These are phyloP conservation scores for Sordariomycetes sp. DNA, from an alignment of 2,329 filamentous ascomycete genomes.

Conservation along the genomic window DNA sequence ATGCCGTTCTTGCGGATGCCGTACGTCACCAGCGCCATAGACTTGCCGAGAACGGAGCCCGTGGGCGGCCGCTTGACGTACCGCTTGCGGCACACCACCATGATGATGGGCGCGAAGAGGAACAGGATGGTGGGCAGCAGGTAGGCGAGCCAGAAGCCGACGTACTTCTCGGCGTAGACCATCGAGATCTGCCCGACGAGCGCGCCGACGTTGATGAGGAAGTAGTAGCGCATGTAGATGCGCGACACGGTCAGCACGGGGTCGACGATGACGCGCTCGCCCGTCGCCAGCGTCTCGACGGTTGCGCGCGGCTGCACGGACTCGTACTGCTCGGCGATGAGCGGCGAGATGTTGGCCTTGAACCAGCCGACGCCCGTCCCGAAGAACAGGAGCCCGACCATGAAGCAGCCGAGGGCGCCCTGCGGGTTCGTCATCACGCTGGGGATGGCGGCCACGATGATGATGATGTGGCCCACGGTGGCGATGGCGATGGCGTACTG, in stretches of 20 bases:
- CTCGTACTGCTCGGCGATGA: conserved; percentile 56
- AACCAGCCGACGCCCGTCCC: conserved; percentile 62
- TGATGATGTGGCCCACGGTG: conserved; percentile 54
- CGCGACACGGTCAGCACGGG: conserved; percentile 50
- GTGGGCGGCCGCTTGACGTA: conserved; percentile 50
- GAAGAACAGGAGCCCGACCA: conserved; percentile 44
- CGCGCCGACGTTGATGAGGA: conserved; percentile 62
- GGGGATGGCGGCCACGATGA: conserved; percentile 56
- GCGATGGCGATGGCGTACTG: conserved; percentile 49
- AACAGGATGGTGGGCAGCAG: conserved; percentile 58
- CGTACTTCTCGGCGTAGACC: conserved; percentile 63
- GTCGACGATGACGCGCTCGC: conserved; percentile 55
- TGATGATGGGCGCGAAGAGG: conserved; percentile 49
- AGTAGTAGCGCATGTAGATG: conserved; percentile 62
- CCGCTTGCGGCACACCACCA: conserved; percentile 44
- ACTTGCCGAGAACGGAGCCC: conserved; percentile 50
- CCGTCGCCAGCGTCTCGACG: conserved; percentile 37
- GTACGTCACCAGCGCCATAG: conserved; percentile 27
- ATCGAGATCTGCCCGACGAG: conserved; percentile 53
- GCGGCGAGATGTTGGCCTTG: conserved; percentile 61
- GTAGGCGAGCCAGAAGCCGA: conserved; percentile 65
- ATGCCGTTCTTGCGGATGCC: conserved; percentile 55
- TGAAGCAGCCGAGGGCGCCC: conserved; percentile 50
- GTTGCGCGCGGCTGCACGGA: conserved; percentile 34
- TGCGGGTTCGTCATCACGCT: conserved; percentile 42